Evolutionary conservation across 305 asterid genomes (phyloP), one percentile per base, ranked within the genome.

Genomic region (Caryopteris hybrid): DNA sequence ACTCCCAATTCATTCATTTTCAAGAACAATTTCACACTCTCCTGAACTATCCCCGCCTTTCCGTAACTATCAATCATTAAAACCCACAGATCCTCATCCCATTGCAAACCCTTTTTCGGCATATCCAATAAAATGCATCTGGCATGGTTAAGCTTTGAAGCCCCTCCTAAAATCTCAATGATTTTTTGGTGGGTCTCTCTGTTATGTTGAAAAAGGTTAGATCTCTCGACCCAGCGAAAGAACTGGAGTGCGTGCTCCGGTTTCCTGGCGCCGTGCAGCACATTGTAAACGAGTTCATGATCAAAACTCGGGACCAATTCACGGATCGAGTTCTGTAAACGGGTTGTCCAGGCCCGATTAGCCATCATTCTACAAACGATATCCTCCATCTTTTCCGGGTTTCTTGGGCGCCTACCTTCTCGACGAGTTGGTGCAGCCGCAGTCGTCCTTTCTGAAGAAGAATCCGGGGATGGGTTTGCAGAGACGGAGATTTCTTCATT

Each of bases 11-110:
- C 96, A 69, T 68, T 84, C 97, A 92, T 92, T 73, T 80, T 92
- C 76, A 79, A 79, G 41, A 92, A 90, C 84, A 92, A 16, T 66
- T 80, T 86, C 39, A 92, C 97, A 80, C 96, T 90, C 88, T 92
- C 98, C 82, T 88, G 98, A 74, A 92, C 97, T 50, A 93, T 88
- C 50, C 96, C 95, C 1, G 89, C 88, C 64, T 72, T 78, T 5
- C 97, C 97, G 69, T 90, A 93, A 51, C 96, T 86, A 62, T 85
- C 90, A 64, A 90, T 85, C 95, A 93, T 64, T 77, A 78, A 20
- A 58, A 87, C 86, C 92, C 95, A 93, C 74, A 88, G 60, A 80
- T 90, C 97, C 79, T 93, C 99, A 76, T 93, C 96, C 97, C 96
- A 90, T 23, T 84, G 79, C 61, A 88, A 66, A n/a, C 89, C 93